Evolutionary conservation across 2,329 filamentous ascomycete genomes (phyloP), one percentile per base, ranked within the genome.

Genomic region (Proliferodiscus dingleyae): DNA sequence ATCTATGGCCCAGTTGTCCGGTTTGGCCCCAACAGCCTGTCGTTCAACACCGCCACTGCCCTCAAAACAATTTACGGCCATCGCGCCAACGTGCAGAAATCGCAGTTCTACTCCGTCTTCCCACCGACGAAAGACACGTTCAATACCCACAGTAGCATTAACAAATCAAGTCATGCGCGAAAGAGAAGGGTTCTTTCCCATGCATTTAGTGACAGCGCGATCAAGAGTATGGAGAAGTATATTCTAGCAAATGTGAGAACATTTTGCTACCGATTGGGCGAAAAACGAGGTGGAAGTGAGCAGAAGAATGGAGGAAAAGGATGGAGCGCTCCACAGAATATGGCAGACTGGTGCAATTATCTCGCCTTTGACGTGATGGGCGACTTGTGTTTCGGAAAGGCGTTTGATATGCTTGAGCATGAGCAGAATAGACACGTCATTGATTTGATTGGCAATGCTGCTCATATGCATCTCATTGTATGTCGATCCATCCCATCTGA

Each of bases 11-110:
- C 72, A n/a, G 64, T 81, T 41, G 84, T 91, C n/a, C 85, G 88
- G 22, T 87, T 85, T 54, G 85, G 85, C 0, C 88, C 88, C 36
- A 88, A 89, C 64, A 80, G 78, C 49, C 69, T 95, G 33, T 87
- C 83, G 1, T 79, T 94, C 69, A 91, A 93, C 71, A 83, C 80
- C 44, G 77, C 76, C 50, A 74, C 75, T 6, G 83, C 85, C 1
- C 70, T 87, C 47, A 79, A 80, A 62, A 75, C 80, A 15, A 83
- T 85, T 50, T 82, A 84, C 65, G 78, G 80, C 53, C 79, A 81
- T 68, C 71, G 71, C 39, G 65, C 77, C 61, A 82, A 82, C 49
- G 78, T 83, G 23, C 70, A 74, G 64, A 87, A 88, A 67, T 75
- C 82, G 32, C 74, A 81, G 55, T 87, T 87, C 68, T 88, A 88